Base-by-base conservation (phyloP, 768 basidiomycete genomes). In the Phylloporus rhodoxanthus region DNA sequence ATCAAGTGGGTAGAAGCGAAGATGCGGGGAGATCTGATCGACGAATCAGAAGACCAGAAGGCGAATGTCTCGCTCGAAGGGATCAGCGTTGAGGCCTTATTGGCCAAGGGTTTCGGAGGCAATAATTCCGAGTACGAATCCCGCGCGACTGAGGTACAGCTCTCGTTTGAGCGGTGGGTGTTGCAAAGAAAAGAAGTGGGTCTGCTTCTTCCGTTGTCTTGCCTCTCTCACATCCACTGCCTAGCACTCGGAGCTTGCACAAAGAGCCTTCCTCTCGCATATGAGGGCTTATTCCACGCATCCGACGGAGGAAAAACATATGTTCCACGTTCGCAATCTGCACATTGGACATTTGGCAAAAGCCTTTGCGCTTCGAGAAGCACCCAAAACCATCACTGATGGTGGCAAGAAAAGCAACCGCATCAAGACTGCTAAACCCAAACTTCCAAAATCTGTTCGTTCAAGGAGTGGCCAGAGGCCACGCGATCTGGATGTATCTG, bases 231-330 rank as follows among this genome's bases (percentile, higher is more conserved):
- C 17, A 37, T 25, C 6, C 45, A 9, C n/a, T 17, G 15, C 36
- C 2, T 52, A 98, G 96, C 85, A 94, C 61, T 74, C 81, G 11
- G 74, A 75, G 13, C 64, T 85, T 14, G 92, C 96, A 15, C 81
- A 90, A 25, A 85, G 78, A 58, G 96, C 93, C 0, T 99, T 86
- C 71, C 74, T 82, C 30, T 96, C 95, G 0, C 92, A 95, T 66
- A 83, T 97, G 73, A 81, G 95, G 47, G 96, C 96, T 0, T 99
- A 98, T 67, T 87, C 96, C 26, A 99, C 96, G 1, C 96, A 99
- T 70, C 94, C 96, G 0, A 79, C 87, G 14, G 83, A 85, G 52
- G 96, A 98, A 68, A 99, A 98, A 62, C 84, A 91, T 56, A 90
- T 98, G 45, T 99, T 99, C 74, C 94, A 98, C 68, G 84, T 97